These are phyloP conservation scores for Clausena lansium DNA, from an alignment of 345 rosid genomes.

Conservation along the genomic window DNA sequence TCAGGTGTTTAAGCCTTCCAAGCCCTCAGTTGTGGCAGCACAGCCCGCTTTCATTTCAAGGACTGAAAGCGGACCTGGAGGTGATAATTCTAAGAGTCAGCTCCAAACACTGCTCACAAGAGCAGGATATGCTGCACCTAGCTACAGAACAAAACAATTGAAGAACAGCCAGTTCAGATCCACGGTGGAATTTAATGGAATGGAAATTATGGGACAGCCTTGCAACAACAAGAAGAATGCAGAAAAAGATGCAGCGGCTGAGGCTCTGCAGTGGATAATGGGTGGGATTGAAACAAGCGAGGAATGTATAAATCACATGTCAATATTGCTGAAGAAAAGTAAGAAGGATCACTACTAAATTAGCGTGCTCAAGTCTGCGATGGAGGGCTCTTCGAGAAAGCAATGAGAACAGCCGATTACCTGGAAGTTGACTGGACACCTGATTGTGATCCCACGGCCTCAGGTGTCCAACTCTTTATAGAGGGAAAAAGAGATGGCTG, in stretches of 20 bases:
- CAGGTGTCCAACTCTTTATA: not conserved
- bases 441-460: not conserved
- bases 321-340: constrained; percentile 72
- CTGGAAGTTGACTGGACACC: not conserved
- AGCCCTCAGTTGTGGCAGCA: constrained; percentile 26
- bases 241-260: constrained; percentile 95
- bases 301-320: constrained; percentile 58
- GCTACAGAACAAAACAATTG: constrained; percentile 73
- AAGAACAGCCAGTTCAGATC: constrained; percentile 66
- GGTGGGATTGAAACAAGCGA: constrained; percentile 46
- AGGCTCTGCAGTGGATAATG: constrained; percentile 81
- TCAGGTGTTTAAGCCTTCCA: constrained; percentile 39
- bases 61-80: constrained; percentile 78
- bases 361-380: not conserved
- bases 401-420: not conserved
- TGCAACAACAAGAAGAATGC: constrained; percentile 87
- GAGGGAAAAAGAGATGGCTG: not conserved
- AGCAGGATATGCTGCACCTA: constrained; percentile 71
- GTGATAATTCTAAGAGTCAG: constrained; percentile 85
- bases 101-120: constrained; percentile 85
- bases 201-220: constrained; percentile 76
- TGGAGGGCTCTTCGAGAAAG: not conserved
- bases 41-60: constrained; percentile 43
- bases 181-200: constrained; percentile 72
- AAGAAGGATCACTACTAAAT: constrained; percentile 54